Percentiles rank a stretch among this genome's conserved stretches.
phyloP scores from a whole-genome alignment of 805 yeast genomes.

The Yarrowia porcina region DNA sequence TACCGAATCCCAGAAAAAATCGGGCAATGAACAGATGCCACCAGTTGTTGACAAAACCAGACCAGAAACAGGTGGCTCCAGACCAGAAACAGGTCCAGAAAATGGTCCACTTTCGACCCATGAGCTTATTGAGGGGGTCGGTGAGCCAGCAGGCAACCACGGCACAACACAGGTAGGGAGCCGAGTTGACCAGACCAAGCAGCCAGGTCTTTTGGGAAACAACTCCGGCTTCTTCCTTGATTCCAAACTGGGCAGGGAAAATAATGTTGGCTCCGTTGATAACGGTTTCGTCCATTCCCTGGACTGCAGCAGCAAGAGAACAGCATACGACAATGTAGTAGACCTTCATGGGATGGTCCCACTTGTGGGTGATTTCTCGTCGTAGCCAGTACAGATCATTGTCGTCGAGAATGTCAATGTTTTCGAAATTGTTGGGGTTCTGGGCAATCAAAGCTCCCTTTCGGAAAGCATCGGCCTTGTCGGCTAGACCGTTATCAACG shows the following conservation, averaged over 20 bases:
- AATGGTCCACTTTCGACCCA: conserved; percentile 61
- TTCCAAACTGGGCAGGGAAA: conserved; percentile 32
- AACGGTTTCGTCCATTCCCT: conserved; percentile 74
- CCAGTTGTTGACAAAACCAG: conserved; percentile 59
- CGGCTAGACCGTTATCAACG: not conserved
- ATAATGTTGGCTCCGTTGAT: conserved; percentile 63
- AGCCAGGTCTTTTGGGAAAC: conserved; percentile 38
- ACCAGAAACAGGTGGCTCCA: conserved; percentile 60
- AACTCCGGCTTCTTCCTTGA: conserved; percentile 31
- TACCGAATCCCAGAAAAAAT: conserved; percentile 58
- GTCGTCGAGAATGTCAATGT: conserved; percentile 40
- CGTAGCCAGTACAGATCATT: conserved; percentile 39
- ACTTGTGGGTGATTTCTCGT: conserved; percentile 48
- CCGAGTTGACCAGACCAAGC: conserved; percentile 61
- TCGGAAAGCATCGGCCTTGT: conserved; percentile 28
- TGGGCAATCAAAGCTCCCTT: conserved; percentile 60
- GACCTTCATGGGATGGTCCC: conserved; percentile 44
- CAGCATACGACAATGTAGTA: conserved; percentile 54
- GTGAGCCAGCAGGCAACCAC: conserved; percentile 55
- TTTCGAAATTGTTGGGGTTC: conserved; percentile 37
- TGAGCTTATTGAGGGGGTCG: conserved; percentile 48
- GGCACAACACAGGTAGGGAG: conserved; percentile 62
- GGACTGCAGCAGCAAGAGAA: conserved; percentile 65
- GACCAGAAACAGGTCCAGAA: conserved; percentile 57
- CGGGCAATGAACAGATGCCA: conserved; percentile 59